Base-by-base conservation (phyloP, 2,329 filamentous ascomycete genomes). In the Diplodia seriata region DNA sequence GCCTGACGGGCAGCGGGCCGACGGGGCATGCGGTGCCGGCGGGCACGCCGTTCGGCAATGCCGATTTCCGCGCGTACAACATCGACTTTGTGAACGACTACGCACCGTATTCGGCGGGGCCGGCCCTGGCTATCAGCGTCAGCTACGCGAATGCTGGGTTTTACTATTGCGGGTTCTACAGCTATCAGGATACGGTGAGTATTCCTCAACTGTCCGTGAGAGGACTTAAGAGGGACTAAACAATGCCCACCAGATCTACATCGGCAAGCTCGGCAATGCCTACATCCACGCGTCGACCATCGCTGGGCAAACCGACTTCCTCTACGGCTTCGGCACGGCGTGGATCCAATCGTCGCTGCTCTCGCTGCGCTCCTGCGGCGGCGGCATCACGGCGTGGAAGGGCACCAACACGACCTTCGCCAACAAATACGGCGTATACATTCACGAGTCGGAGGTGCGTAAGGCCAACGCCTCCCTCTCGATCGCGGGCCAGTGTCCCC, bases 311-410 rank as follows among this genome's bases (percentile, higher is more conserved):
- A 90, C 87, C 0, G 89, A 91, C 72, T 91, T 91, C 77, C 79
- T 91, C 23, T 91, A 90, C 73, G 88, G 88, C 9, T 90, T 90
- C 73, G 89, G 88, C 31, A 90, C 88, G 0, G 82, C 85, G 3
- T 91, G 85, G 82, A 81, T 90, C 50, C 82, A 87, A 67, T 79
- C 81, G 3, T 86, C 84, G 1, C 78, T 80, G 0, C 76, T 91
- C 1, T 79, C 81, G 0, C 81, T 91, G 14, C 85, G 89, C 11
- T 81, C 78, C 71, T 91, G 89, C 71, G 87, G 87, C 4, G 89
- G 89, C 18, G 89, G 89, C 12, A 86, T 91, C 66, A 89, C 87
- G 0, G 89, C 89, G 0, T 91, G 89, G 89, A 91, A 91, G 73
- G 87, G 86, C 33, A 84, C 85, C 0, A 90, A 90, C 76, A 90